phyloP scores from a whole-genome alignment of 208 protist genomes.

The Hexamita inflata region DNA sequence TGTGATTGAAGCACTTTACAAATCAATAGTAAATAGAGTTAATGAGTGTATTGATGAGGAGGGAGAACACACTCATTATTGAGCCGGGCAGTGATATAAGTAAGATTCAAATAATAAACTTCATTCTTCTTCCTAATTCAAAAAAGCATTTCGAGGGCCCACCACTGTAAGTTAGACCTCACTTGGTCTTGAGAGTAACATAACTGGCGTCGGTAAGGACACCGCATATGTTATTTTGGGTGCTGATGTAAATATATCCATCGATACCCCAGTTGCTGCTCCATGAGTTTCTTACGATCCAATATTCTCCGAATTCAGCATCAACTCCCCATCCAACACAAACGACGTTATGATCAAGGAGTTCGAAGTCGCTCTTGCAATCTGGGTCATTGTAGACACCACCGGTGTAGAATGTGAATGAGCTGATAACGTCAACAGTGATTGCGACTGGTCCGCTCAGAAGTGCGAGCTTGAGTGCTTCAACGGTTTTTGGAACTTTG shows the following conservation, averaged over 20 bases:
- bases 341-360: neutral
- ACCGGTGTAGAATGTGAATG: neutral
- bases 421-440: neutral
- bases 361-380: neutral
- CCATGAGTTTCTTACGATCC: slow-evolving; percentile 3
- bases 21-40: too few relatives aligned
- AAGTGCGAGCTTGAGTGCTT: neutral
- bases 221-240: slow-evolving; percentile 13
- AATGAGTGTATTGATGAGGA: too few relatives aligned
- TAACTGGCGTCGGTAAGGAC: neutral
- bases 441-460: neutral
- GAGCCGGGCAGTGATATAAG: too few relatives aligned
- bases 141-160: too few relatives aligned
- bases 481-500: neutral
- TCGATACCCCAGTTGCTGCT: slow-evolving; percentile 4
- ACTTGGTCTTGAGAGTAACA: too few relatives aligned
- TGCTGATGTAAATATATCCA: slow-evolving; percentile 13
- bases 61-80: too few relatives aligned
- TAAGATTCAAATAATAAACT: too few relatives aligned
- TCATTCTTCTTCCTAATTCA: too few relatives aligned
- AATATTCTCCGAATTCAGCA: neutral
- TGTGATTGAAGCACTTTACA: too few relatives aligned
- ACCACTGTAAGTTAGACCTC: too few relatives aligned
- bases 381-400: neutral
- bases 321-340: slow-evolving; percentile 5